Percentiles rank a stretch among this genome's conserved stretches.
These are phyloP conservation scores for Aspergillus sp. DNA, from an alignment of 2,329 filamentous ascomycete species.

Conservation along the genomic window DNA sequence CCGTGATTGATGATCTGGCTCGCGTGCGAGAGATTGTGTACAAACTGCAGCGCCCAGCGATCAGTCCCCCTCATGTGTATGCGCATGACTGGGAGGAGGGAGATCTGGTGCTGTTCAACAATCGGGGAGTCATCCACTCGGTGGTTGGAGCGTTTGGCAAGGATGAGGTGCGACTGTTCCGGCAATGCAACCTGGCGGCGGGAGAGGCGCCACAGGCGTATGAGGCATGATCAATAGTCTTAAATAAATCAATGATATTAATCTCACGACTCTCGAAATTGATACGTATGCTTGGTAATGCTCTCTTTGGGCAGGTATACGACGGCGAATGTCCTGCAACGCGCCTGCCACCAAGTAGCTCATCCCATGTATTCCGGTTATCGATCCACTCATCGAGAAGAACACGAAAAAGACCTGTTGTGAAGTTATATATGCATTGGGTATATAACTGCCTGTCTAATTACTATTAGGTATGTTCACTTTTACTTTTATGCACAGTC, in stretches of 20 bases:
- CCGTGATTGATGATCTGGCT: constrained; percentile 67
- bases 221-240: background rate
- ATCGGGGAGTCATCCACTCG: constrained; percentile 72
- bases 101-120: constrained; percentile 77
- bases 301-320: too few relatives aligned
- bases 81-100: constrained; percentile 76
- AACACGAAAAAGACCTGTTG: too few relatives aligned
- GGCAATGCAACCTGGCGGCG: constrained; percentile 75
- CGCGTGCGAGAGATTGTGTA: constrained; percentile 71
- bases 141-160: constrained; percentile 74
- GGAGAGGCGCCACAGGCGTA: constrained; percentile 20
- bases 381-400: too few relatives aligned
- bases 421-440: background rate
- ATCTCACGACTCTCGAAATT: background rate
- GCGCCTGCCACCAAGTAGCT: too few relatives aligned
- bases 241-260: background rate
- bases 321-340: too few relatives aligned
- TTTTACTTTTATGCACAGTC: background rate
- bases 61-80: constrained; percentile 69
- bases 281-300: too few relatives aligned
- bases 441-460: background rate
- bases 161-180: constrained; percentile 72
- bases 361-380: too few relatives aligned
- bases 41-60: constrained; percentile 69
- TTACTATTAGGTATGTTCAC: background rate